phyloP scores from a whole-genome alignment of 495 filamentous ascomycete genomes.

The Lophium mytilinum region DNA sequence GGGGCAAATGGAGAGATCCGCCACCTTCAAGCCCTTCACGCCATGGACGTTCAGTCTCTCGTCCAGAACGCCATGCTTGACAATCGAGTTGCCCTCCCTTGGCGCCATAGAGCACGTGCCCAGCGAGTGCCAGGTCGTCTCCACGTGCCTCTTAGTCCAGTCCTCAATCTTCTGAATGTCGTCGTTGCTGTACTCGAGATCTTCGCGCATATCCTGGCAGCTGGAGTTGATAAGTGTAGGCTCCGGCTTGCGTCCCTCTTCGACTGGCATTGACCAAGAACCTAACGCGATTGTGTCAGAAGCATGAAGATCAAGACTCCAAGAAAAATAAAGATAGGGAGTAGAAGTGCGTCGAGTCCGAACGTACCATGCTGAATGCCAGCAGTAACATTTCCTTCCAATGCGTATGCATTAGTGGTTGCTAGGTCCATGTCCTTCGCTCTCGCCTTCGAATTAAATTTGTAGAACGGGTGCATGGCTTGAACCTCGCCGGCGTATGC shows the following conservation, averaged over 20 bases:
- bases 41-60: conserved; percentile 74
- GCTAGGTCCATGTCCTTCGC: conserved; percentile 65
- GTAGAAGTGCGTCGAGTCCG: no score
- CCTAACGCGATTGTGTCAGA: background rate
- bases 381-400: conserved; percentile 63
- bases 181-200: conserved; percentile 57
- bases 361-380: conserved; percentile 53
- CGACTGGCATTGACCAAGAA: conserved; percentile 41
- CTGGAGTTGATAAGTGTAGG: conserved; percentile 43
- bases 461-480: conserved; percentile 52
- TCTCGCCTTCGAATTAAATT: conserved; percentile 57
- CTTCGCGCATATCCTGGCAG: conserved; percentile 47
- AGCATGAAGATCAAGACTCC: no score
- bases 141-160: conserved; percentile 67
- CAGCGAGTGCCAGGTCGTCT: conserved; percentile 68
- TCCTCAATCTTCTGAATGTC: conserved; percentile 67
- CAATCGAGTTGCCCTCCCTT: conserved; percentile 66
- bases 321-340: no score
- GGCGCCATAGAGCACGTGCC: conserved; percentile 79
- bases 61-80: conserved; percentile 73
- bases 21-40: conserved; percentile 72
- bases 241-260: conserved; percentile 42
- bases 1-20: conserved; percentile 71
- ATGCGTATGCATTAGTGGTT: conserved; percentile 66
- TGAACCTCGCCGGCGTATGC: conserved; percentile 65